These are phyloP conservation scores for Monosporascus sp. DNA, from an alignment of 2,329 filamentous ascomycete species.

Conservation along the genomic window DNA sequence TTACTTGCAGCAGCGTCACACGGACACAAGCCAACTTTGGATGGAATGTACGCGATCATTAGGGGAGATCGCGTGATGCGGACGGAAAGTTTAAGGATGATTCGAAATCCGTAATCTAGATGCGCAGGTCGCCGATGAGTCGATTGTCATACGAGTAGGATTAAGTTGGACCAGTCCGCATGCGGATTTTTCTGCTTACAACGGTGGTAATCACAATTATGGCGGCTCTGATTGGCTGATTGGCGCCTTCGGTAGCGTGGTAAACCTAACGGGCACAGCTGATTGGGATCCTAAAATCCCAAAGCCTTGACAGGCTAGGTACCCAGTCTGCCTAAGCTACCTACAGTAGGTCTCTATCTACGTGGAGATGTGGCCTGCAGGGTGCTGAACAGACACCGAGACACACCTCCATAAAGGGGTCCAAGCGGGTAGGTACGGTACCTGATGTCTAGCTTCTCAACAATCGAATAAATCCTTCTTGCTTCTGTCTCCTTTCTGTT, in stretches of 20 bases:
- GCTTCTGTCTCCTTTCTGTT: too few relatives aligned
- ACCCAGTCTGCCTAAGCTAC: neutral
- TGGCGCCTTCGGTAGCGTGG: neutral
- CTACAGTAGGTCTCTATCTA: neutral
- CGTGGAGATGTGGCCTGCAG: neutral
- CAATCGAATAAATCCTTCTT: too few relatives aligned
- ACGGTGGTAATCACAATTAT: too few relatives aligned
- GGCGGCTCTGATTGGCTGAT: neutral
- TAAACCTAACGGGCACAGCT: neutral
- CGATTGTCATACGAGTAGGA: neutral
- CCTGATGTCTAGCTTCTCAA: neutral
- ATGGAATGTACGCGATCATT: too few relatives aligned
- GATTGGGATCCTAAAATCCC: neutral
- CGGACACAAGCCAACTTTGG: too few relatives aligned
- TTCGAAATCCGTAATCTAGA: neutral
- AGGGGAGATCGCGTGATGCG: too few relatives aligned
- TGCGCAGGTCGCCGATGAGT: neutral
- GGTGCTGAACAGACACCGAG: neutral
- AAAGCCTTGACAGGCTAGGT: neutral
- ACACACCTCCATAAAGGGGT: neutral
- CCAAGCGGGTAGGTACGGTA: neutral
- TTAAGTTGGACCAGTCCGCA: too few relatives aligned
- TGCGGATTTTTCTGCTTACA: too few relatives aligned
- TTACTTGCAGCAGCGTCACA: too few relatives aligned
- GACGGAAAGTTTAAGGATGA: too few relatives aligned